These are phyloP conservation scores for Peniophora sp. DNA, from an alignment of 1,284 basidiomycete species.

Conservation along the genomic window DNA sequence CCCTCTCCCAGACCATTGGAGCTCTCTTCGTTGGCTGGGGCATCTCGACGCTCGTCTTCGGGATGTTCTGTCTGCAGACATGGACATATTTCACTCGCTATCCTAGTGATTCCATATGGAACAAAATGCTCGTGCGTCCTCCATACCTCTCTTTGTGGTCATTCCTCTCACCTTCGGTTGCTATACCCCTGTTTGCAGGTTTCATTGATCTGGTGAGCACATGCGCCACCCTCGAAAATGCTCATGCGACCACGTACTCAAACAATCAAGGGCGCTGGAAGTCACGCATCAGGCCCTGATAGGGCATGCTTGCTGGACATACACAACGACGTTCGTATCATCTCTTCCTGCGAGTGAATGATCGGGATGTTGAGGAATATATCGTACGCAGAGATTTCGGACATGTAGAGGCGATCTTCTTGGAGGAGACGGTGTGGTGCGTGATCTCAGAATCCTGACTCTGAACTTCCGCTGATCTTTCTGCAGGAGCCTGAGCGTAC, in stretches of 20 bases:
- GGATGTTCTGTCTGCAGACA: constrained; percentile 30
- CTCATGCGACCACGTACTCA: too few relatives aligned
- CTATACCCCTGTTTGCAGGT: background rate
- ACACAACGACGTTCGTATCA: background rate
- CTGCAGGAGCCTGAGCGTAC: background rate
- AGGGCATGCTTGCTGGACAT: background rate
- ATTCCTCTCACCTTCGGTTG: background rate
- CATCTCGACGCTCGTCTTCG: constrained; percentile 18
- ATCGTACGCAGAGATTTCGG: background rate
- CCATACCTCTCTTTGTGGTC: background rate
- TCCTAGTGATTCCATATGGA: constrained; percentile 24
- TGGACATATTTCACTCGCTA: constrained; percentile 32
- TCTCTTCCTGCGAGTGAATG: background rate
- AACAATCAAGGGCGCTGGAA: background rate
- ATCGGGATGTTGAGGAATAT: background rate
- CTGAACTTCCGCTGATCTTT: background rate
- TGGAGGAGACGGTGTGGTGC: background rate
- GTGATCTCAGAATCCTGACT: background rate
- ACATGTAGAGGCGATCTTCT: background rate
- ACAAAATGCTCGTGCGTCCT: constrained; percentile 27
- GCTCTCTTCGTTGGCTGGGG: background rate
- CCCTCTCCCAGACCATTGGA: background rate
- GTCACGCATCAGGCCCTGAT: background rate
- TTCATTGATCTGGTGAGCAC: background rate
- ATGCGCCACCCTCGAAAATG: too few relatives aligned